Conservation (phyloP, 306 rosid species). For the Acacia confusa region DNA sequence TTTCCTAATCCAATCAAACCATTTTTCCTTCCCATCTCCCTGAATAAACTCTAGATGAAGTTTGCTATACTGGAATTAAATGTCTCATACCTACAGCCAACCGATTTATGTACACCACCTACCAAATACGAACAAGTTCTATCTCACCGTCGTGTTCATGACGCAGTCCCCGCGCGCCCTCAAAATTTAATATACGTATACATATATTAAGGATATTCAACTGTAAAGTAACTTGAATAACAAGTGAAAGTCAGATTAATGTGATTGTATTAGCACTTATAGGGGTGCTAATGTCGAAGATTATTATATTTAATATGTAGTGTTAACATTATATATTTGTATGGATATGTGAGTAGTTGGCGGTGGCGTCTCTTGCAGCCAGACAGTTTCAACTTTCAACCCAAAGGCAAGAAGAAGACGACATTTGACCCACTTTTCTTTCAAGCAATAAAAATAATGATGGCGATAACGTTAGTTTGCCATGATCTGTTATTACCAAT, state of each 20-base stretch:
- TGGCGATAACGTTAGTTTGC: slow-evolving; percentile 18
- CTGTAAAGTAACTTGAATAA: not conserved
- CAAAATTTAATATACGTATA: not conserved
- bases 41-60: not conserved
- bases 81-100: not conserved
- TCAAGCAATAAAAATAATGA: slow-evolving; percentile 33
- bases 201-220: not conserved
- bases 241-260: not conserved
- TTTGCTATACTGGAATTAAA: not conserved
- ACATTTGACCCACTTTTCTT: slow-evolving; percentile 36
- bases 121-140: not conserved
- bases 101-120: slow-evolving; percentile 8
- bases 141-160: not conserved
- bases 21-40: not conserved
- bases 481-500: not conserved
- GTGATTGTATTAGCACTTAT: not conserved
- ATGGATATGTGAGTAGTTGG: slow-evolving; percentile 7
- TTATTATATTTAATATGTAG: not conserved
- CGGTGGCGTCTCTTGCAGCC: slow-evolving; percentile 18
- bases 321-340: not conserved
- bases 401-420: slow-evolving; percentile 12
- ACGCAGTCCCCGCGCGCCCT: not conserved
- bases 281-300: not conserved
- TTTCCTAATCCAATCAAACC: not conserved
- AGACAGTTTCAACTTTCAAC: slow-evolving; percentile 12